Conservation (phyloP, 345 rosid genomes). For the rapeseed (Brassica napus) region DNA sequence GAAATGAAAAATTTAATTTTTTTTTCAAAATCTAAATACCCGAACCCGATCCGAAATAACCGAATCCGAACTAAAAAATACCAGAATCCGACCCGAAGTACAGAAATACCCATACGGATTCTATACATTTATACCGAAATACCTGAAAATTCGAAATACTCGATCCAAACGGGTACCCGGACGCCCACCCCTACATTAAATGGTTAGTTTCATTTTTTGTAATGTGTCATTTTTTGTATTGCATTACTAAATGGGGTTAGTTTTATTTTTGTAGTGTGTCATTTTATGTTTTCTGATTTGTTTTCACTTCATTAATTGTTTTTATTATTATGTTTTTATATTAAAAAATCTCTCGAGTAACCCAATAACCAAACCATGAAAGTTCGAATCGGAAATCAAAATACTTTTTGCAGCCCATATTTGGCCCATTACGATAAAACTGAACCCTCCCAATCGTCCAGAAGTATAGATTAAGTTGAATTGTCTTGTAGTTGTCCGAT, state of each 20-base stretch:
- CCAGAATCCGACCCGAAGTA: no score
- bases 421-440: not conserved
- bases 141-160: no score
- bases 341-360: not conserved
- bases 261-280: not conserved
- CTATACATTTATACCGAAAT: no score
- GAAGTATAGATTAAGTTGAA: conserved; percentile 39
- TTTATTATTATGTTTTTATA: not conserved
- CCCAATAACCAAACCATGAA: not conserved
- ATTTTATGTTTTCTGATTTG: not conserved
- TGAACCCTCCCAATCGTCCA: not conserved
- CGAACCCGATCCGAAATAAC: no score
- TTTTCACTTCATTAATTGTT: conserved; percentile 11
- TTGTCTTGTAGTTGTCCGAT: conserved; percentile 27
- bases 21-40: no score
- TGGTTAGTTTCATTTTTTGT: not conserved
- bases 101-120: no score
- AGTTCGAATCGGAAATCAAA: not conserved
- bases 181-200: no score
- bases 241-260: not conserved
- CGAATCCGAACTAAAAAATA: no score
- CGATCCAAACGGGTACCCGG: no score
- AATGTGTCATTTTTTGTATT: not conserved
- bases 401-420: not conserved
- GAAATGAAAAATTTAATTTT: no score